Base-by-base conservation (phyloP, 2,329 filamentous ascomycete genomes). In the Ciborinia camelliae region DNA sequence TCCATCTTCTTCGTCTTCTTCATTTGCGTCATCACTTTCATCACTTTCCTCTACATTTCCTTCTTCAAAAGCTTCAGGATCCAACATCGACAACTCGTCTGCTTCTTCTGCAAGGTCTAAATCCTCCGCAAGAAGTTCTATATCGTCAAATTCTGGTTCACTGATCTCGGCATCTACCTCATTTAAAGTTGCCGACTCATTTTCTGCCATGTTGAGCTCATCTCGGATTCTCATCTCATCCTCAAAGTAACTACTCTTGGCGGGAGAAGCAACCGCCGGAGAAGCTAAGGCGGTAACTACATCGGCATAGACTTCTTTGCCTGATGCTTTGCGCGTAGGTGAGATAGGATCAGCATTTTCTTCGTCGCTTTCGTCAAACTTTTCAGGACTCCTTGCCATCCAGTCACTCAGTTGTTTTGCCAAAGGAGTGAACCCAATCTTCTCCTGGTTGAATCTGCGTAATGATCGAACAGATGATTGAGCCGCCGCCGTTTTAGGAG, bases 371-470 rank as follows among this genome's bases (percentile, higher is more conserved):
- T 70, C 67, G 23, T 9, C n/a, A n/a, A 71, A 73, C 68, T 83
- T 81, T 7, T 75, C 72, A 3, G 86, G 85, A 68, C 84, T 89
- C 30, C 80, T 80, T 1, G 87, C 80, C 68, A 82, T 81, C 89
- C 89, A 91, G 30, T 81, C 80, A 65, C 79, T 82, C 5, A 91
- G 77, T 70, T 88, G 83, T 45, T 82, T 79, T 4, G 85, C 85
- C 45, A 91, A 77, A 30, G 87, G 85, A 1, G 86, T 89, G 67
- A 90, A 88, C 2, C 86, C 86, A 60, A 84, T 73, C 23, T 77
- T 77, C 20, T 68, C 67, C 48, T 51, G 64, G 14, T 47, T 58
- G 9, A 65, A 57, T 35, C 66, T 64, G 63, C 60, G 15, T n/a
- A 53, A 54, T 15, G 26, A 28, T 8, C 54, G 45, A 20, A 37